These are phyloP conservation scores for Tetrahymena borealis DNA, from an alignment of 73 alveolate species.

Conservation along the genomic window DNA sequence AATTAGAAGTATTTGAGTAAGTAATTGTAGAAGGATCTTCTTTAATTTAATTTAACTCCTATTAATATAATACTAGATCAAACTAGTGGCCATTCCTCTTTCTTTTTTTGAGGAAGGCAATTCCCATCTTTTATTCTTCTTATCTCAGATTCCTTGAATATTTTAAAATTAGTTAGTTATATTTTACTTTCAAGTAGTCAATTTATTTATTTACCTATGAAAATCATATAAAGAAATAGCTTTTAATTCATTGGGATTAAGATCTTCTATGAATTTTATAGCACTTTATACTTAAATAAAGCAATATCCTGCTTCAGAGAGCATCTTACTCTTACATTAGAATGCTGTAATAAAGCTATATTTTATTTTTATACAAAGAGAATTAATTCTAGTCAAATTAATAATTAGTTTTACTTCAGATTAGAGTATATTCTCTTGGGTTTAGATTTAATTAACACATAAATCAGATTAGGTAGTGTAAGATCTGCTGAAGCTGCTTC, in stretches of 20 bases:
- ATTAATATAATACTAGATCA: background rate
- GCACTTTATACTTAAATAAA: background rate
- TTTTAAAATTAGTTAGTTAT: background rate
- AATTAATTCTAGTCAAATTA: background rate
- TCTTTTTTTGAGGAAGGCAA: background rate
- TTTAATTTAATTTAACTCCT: background rate
- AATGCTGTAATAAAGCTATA: background rate
- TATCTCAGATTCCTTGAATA: background rate
- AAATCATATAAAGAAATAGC: background rate
- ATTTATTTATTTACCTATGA: background rate
- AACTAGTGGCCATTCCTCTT: background rate
- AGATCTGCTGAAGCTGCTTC: conserved; percentile 41
- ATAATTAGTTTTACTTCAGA: background rate
- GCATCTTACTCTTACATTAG: background rate
- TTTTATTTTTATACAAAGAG: too few relatives aligned
- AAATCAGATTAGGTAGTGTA: conserved; percentile 17
- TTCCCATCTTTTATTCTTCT: background rate
- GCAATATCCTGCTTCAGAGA: background rate
- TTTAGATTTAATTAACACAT: conserved; percentile 20
- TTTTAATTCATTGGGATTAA: background rate
- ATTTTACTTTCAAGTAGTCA: background rate
- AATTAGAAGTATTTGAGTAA: too few relatives aligned
- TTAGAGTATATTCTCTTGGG: conserved; percentile 27
- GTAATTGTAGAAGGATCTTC: too few relatives aligned
- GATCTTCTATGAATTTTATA: background rate